phyloP scores from a whole-genome alignment of 2,329 filamentous ascomycete species.

The Mollisia scopiformis region DNA sequence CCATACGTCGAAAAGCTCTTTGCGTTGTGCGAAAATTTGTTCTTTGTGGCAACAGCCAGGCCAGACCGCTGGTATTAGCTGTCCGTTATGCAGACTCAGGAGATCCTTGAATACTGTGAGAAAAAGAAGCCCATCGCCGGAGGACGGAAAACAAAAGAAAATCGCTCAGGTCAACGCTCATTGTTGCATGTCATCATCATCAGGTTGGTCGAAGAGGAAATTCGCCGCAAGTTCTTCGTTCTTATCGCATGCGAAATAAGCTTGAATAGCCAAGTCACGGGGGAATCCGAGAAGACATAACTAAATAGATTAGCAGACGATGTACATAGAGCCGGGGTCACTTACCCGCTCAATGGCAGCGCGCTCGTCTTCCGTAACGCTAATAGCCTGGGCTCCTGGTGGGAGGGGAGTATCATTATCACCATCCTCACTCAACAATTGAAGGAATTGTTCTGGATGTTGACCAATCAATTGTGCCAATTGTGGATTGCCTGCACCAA shows the following conservation, averaged over 20 bases:
- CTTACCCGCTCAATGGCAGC: constrained; percentile 94
- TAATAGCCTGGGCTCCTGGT: constrained; percentile 85
- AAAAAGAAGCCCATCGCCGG: constrained; percentile 13
- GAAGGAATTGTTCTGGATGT: constrained; percentile 92
- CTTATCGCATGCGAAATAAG: constrained; percentile 99
- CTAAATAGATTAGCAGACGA: constrained; percentile 46
- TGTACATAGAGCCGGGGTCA: constrained; percentile 23
- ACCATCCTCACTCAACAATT: constrained; percentile 83
- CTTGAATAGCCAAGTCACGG: constrained; percentile 91
- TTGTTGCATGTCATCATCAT: constrained; percentile 69
- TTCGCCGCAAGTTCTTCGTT: constrained; percentile 98
- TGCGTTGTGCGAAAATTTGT: background rate
- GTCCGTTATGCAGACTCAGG: background rate
- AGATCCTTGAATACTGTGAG: constrained; percentile 1
- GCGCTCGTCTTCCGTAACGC: constrained; percentile 92
- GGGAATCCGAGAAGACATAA: constrained; percentile 92
- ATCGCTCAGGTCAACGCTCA: constrained; percentile 10
- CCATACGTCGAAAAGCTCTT: background rate
- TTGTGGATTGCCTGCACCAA: constrained; percentile 92
- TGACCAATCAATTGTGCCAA: constrained; percentile 89
- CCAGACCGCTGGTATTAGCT: background rate
- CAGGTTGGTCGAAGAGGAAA: constrained; percentile 96
- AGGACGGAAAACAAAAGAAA: constrained; percentile 13
- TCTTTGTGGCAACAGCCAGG: background rate
- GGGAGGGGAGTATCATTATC: constrained; percentile 85